Evolutionary conservation across 768 basidiomycete species (phyloP).

Genomic region (Rhodotorula diobovata): DNA sequence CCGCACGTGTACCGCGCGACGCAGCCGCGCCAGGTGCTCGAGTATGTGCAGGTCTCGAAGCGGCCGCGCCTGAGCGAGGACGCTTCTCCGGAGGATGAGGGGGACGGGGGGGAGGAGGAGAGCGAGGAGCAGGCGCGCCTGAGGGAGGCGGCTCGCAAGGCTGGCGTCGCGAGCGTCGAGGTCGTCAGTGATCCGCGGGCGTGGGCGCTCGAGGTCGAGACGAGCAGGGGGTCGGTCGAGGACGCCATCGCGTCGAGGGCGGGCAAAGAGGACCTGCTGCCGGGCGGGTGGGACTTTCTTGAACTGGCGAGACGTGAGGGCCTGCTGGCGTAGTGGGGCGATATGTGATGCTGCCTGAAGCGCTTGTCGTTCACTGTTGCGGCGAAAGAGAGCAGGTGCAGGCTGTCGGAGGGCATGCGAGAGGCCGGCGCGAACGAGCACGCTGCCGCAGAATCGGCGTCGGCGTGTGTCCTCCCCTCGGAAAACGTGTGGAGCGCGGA

Average conservation of each 20-base stretch:
- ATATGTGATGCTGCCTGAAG: no score
- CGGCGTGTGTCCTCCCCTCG: no score
- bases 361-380: no score
- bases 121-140: slow-evolving; percentile 5
- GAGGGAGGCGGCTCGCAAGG: slow-evolving; percentile 14
- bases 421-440: no score
- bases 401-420: no score
- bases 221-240: background rate
- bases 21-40: slow-evolving; percentile 61
- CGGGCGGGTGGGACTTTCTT: slow-evolving; percentile 37
- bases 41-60: slow-evolving; percentile 58
- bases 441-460: no score
- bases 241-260: background rate
- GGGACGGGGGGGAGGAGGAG: background rate
- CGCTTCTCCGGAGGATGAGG: slow-evolving; percentile 54
- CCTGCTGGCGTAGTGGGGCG: background rate
- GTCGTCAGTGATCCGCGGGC: slow-evolving; percentile 13
- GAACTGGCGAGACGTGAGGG: background rate
- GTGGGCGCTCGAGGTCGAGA: slow-evolving; percentile 24
- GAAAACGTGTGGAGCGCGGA: no score
- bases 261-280: slow-evolving; percentile 11
- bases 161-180: slow-evolving; percentile 24
- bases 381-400: no score
- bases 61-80: slow-evolving; percentile 57
- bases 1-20: slow-evolving; percentile 72